Base-by-base conservation (phyloP, 805 yeast genomes). In the Zygoascus biomembranicola region DNA sequence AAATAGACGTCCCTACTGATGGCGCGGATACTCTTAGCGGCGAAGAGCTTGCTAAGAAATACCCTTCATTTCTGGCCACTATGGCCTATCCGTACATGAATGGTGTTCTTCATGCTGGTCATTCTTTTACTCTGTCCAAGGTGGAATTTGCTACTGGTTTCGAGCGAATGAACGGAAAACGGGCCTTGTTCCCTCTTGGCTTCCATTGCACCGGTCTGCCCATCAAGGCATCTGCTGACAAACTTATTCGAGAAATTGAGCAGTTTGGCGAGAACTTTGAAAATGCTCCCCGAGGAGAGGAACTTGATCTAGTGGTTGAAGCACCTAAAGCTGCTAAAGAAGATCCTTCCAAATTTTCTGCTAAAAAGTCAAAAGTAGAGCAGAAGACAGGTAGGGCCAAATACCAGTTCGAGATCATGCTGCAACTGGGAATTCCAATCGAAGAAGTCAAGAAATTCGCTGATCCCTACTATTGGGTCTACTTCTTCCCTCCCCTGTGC, bases 161-260 rank as follows among this genome's bases (percentile, higher is more conserved):
- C 67, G 96, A 94, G 75, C 83, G 97, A 73, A 86, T 94, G 92
- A 79, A 79, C 66, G 98, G 97, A 61, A 88, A 85, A 72, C 80
- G 86, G 63, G 96, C 97, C 39, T 75, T 90, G 57, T 94, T 88
- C 74, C 98, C 99, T 50, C 78, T 94, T 54, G 99, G 99, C 49
- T 94, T 92, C 85, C 99, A 94, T 73, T 94, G 99, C 79, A 94
- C 99, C 37, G 99, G 99, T 77, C 86, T 94, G 97, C 98, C 99
- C 52, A 94, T 94, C 69, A 72, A 70, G 64, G 92, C 98, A 31
- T 80, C 96, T 65, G 98, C 99, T 49, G 99, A 92, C 73, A 92
- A 94, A 73, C 78, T 94, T 66, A 81, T 81, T 66, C 83, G 99
- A 70, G 99, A 94, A 76, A 77, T 90, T 55, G 97, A 94, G 73